A percentile compares a stretch with the other conserved stretches of the same genome.
These are phyloP conservation scores for Globisporangium irregulare DNA, from an alignment of 352 stramenopile genomes.

Conservation along the genomic window DNA sequence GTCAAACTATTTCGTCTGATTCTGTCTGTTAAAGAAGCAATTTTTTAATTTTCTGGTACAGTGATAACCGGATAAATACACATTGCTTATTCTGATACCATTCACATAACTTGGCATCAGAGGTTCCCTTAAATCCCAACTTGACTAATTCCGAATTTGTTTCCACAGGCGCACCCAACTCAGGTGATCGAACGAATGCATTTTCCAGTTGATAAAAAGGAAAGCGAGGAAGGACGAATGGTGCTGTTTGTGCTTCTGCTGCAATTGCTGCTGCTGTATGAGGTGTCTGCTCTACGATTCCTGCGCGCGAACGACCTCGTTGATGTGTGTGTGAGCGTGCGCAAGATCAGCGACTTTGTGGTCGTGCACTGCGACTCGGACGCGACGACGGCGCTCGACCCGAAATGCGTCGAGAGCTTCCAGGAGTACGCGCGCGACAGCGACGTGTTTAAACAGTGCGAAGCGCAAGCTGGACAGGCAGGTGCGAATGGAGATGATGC, in stretches of 20 bases:
- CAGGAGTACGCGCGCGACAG: constrained; percentile 45
- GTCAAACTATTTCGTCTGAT: neutral
- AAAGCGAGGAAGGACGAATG: neutral
- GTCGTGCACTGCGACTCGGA: constrained; percentile 29
- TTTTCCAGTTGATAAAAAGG: neutral
- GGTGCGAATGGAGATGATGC: neutral
- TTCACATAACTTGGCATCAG: neutral
- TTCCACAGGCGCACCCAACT: neutral
- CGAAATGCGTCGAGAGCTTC: constrained; percentile 48
- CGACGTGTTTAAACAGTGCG: constrained; percentile 36
- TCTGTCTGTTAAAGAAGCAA: neutral
- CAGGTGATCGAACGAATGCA: neutral
- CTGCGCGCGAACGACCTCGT: neutral
- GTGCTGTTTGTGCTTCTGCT: neutral
- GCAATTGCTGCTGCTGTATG: neutral
- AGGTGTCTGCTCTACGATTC: neutral
- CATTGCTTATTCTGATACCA: neutral
- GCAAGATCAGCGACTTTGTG: constrained; percentile 41
- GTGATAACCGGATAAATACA: neutral
- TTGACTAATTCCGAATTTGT: neutral
- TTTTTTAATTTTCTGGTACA: neutral
- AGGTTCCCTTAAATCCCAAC: no score
- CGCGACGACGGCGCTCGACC: constrained; percentile 2
- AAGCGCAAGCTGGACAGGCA: constrained; percentile 15
- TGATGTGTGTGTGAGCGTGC: constrained; percentile 38